Conservation (phyloP, 2,329 filamentous ascomycete genomes). For the Aspergillus vadensis region DNA sequence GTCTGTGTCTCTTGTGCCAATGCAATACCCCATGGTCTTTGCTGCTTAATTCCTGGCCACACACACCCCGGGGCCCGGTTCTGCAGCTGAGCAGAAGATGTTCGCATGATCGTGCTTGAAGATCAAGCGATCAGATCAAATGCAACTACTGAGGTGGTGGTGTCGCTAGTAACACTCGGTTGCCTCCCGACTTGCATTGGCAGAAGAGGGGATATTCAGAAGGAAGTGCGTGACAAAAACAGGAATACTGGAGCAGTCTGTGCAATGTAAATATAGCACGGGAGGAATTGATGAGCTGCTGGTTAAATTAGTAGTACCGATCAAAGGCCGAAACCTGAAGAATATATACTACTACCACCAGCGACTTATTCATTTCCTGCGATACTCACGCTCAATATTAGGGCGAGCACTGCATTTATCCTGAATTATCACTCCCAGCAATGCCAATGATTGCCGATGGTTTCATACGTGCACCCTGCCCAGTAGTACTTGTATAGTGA, state of each 20-base stretch:
- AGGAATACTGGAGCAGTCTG: background rate
- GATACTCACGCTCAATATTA: background rate
- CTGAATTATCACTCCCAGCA: background rate
- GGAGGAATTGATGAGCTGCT: background rate
- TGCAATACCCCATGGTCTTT: too few species aligned
- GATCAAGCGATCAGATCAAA: slow-evolving; percentile 6
- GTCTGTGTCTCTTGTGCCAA: background rate
- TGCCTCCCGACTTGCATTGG: background rate
- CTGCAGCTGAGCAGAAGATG: background rate
- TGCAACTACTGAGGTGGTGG: background rate
- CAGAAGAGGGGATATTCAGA: background rate
- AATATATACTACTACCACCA: background rate
- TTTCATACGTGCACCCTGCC: background rate
- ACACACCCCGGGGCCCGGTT: background rate
- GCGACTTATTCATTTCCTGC: background rate
- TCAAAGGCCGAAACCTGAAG: background rate
- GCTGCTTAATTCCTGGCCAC: background rate
- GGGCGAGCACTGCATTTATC: background rate
- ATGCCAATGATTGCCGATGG: background rate
- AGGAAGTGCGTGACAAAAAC: background rate
- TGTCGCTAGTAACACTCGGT: background rate
- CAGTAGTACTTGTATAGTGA: background rate
- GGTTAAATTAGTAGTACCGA: background rate
- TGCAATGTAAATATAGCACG: background rate
- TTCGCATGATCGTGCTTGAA: slow-evolving; percentile 5